phyloP scores from a whole-genome alignment of 2,329 filamentous ascomycete genomes.

The Monosporascus ibericus region DNA sequence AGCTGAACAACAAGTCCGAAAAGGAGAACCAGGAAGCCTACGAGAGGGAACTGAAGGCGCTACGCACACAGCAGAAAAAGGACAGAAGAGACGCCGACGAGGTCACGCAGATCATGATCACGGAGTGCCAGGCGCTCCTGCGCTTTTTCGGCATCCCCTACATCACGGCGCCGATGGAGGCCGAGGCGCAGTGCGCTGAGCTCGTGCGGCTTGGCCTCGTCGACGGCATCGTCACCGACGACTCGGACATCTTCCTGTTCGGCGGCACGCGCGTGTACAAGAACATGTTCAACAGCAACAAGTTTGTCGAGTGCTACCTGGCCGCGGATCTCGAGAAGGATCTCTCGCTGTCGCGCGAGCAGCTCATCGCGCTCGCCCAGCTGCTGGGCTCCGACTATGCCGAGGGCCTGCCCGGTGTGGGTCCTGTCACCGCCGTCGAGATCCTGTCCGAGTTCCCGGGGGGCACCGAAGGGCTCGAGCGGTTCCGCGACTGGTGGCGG shows the following conservation, averaged over 20 bases:
- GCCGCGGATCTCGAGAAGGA: constrained; percentile 79
- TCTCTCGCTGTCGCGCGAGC: constrained; percentile 76
- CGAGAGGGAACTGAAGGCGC: constrained; percentile 77
- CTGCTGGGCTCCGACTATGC: constrained; percentile 93
- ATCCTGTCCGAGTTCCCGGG: constrained; percentile 84
- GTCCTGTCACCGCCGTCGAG: constrained; percentile 90
- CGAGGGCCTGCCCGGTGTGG: constrained; percentile 82
- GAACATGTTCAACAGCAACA: constrained; percentile 99
- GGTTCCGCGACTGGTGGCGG: constrained; percentile 84
- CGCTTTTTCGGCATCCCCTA: constrained; percentile 91
- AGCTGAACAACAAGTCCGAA: constrained; percentile 70
- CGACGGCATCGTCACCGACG: constrained; percentile 95
- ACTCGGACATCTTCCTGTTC: constrained; percentile 94
- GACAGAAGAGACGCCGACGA: constrained; percentile 94
- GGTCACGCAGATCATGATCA: constrained; percentile 92
- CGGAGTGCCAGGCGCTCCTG: constrained; percentile 87
- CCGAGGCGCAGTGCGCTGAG: constrained; percentile 94
- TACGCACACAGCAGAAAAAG: constrained; percentile 93
- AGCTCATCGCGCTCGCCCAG: constrained; percentile 85
- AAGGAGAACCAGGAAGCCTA: constrained; percentile 71
- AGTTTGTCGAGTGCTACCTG: constrained; percentile 95
- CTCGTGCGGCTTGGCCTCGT: constrained; percentile 81
- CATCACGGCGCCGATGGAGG: constrained; percentile 97
- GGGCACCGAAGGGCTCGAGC: constrained; percentile 51
- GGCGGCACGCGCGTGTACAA: constrained; percentile 96